Conservation (phyloP, 208 protist genomes). For the Sergeia podlipaevii region DNA sequence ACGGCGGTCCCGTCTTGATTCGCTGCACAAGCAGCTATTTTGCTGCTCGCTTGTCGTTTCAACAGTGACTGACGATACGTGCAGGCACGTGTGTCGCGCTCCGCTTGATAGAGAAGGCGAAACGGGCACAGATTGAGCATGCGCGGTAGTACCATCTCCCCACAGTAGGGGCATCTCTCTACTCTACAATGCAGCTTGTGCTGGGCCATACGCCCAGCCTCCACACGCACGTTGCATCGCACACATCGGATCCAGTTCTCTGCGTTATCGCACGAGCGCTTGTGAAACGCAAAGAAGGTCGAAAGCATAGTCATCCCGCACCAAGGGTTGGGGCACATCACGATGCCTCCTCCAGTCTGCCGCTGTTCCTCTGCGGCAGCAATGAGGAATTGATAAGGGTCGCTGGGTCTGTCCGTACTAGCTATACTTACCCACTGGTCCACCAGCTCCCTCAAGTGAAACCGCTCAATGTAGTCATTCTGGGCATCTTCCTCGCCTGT, state of each 20-base stretch:
- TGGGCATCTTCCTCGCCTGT: conserved; percentile 20
- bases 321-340: conserved; percentile 75
- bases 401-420: conserved; percentile 33
- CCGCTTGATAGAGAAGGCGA: conserved; percentile 37
- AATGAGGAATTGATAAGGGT: conserved; percentile 68
- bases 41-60: too few relatives aligned
- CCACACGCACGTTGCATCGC: conserved; percentile 66
- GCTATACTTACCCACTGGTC: conserved; percentile 60
- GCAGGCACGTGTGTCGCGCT: conserved; percentile 29
- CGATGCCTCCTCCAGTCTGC: conserved; percentile 47
- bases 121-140: conserved; percentile 68
- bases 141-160: conserved; percentile 68
- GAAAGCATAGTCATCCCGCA: conserved; percentile 70
- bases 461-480: conserved; percentile 58
- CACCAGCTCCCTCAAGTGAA: conserved; percentile 53
- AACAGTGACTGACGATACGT: conserved; percentile 24
- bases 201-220: conserved; percentile 35
- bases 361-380: conserved; percentile 43
- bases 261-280: conserved; percentile 35
- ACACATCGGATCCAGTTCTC: conserved; percentile 61
- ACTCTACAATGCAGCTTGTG: conserved; percentile 61
- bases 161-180: conserved; percentile 60
- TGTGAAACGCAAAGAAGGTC: conserved; percentile 32
- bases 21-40: too few relatives aligned
- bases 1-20: too few relatives aligned